These are phyloP conservation scores for Neopestalotiopsis clavispora DNA, from an alignment of 2,329 filamentous ascomycete species.

Conservation along the genomic window DNA sequence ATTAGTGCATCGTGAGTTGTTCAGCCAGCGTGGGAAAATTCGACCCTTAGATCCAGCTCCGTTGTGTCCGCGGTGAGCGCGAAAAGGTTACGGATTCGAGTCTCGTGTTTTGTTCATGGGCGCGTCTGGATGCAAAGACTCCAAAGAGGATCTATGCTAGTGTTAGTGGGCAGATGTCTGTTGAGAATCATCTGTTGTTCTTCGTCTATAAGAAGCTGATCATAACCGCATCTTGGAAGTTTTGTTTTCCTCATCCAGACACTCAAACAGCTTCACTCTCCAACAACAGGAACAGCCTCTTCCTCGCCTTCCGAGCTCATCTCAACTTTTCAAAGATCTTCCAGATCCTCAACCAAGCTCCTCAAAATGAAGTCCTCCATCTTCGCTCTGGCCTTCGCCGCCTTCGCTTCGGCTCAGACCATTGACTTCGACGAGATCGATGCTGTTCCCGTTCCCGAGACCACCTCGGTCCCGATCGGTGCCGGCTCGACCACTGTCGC, in stretches of 20 bases:
- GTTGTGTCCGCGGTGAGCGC: neutral
- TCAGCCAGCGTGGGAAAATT: neutral
- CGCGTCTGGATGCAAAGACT: neutral
- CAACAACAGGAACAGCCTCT: neutral
- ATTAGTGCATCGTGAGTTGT: neutral
- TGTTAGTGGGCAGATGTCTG: neutral
- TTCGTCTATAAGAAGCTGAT: neutral
- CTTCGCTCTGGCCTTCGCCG: slow-evolving; percentile 10
- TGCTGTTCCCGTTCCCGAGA: neutral
- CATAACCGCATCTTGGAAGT: neutral
- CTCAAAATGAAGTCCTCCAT: slow-evolving; percentile 8
- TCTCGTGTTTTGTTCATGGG: neutral
- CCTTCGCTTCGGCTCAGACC: slow-evolving; percentile 1
- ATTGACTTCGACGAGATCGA: slow-evolving; percentile 10
- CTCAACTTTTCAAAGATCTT: neutral
- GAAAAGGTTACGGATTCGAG: neutral
- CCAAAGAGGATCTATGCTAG: too few species aligned
- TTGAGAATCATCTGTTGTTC: neutral
- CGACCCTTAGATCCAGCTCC: neutral
- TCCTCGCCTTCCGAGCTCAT: neutral
- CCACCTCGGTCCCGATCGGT: slow-evolving; percentile 2
- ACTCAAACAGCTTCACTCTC: neutral
- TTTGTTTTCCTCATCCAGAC: neutral
- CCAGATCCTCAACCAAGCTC: neutral
- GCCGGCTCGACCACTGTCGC: neutral